Percentiles rank a stretch among this genome's conserved stretches.
These are phyloP conservation scores for Penstemon barbatus DNA, from an alignment of 257 asterid genomes.

Conservation along the genomic window DNA sequence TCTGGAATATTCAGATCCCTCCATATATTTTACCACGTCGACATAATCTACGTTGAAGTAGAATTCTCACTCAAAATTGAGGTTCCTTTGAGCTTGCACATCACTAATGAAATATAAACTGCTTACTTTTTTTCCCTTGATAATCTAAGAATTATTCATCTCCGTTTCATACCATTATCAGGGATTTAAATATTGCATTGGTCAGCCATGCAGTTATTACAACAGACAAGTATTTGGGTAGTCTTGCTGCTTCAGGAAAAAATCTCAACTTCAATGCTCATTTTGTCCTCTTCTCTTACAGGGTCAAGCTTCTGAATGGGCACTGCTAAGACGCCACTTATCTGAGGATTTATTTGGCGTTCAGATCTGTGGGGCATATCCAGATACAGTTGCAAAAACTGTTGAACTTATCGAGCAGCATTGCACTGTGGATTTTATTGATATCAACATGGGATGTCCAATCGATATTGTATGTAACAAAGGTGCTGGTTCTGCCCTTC, in stretches of 20 bases:
- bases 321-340: slow-evolving; percentile 92
- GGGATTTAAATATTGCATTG: neutral
- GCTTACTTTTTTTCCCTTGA: slow-evolving; percentile 11
- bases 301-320: slow-evolving; percentile 99
- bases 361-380: slow-evolving; percentile 94
- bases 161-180: neutral
- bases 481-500: slow-evolving; percentile 97
- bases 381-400: slow-evolving; percentile 88
- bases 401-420: slow-evolving; percentile 92
- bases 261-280: slow-evolving; percentile 6
- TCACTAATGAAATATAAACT: neutral
- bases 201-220: slow-evolving; percentile 2
- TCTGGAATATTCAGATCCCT: too few species aligned
- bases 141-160: neutral
- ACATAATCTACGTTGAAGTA: neutral
- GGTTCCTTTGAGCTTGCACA: too few species aligned
- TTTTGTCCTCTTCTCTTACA: slow-evolving; percentile 32
- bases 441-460: slow-evolving; percentile 98
- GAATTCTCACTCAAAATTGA: too few species aligned
- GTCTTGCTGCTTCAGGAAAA: neutral
- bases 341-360: slow-evolving; percentile 90
- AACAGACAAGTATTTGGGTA: neutral
- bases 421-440: slow-evolving; percentile 89
- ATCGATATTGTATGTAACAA: slow-evolving; percentile 86
- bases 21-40: too few species aligned